phyloP scores from a whole-genome alignment of 2,329 filamentous ascomycete species.

The Cordyceps sp. region DNA sequence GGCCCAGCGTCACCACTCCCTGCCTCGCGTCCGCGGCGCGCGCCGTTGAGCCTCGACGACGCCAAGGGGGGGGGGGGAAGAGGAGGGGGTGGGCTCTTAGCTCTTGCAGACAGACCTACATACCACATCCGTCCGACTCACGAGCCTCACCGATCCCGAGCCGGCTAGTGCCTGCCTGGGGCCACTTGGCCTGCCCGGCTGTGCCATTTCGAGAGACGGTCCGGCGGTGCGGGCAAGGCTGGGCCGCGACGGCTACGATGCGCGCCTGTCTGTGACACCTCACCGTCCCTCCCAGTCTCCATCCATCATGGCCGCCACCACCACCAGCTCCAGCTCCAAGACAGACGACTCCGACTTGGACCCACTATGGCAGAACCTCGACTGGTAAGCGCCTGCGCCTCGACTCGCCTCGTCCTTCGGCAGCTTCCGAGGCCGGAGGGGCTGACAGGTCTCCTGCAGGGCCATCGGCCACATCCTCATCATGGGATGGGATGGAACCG shows the following conservation, averaged over 20 bases:
- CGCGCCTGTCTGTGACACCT: slow-evolving; percentile 4
- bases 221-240: neutral
- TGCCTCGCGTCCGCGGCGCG: too few species aligned
- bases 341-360: slow-evolving; percentile 22
- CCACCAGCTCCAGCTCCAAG: slow-evolving; percentile 9
- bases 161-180: too few species aligned
- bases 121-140: too few species aligned
- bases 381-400: slow-evolving; percentile 42
- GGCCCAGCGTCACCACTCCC: neutral
- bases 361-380: slow-evolving; percentile 58
- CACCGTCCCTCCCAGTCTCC: slow-evolving; percentile 1
- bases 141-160: too few species aligned
- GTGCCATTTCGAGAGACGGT: too few species aligned
- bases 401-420: neutral
- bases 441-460: slow-evolving; percentile 20
- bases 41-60: too few species aligned
- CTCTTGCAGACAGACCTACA: too few species aligned
- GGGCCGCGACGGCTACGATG: neutral
- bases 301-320: slow-evolving; percentile 10
- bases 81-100: too few species aligned
- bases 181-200: too few species aligned
- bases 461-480: slow-evolving; percentile 63
- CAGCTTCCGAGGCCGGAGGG: too few species aligned
- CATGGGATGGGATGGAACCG: slow-evolving; percentile 75
- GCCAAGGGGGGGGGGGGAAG: too few species aligned